Evolutionary conservation across 306 rosid genomes (phyloP), one percentile per base, ranked within the genome.

Genomic region (Notholithocarpus densiflorus): DNA sequence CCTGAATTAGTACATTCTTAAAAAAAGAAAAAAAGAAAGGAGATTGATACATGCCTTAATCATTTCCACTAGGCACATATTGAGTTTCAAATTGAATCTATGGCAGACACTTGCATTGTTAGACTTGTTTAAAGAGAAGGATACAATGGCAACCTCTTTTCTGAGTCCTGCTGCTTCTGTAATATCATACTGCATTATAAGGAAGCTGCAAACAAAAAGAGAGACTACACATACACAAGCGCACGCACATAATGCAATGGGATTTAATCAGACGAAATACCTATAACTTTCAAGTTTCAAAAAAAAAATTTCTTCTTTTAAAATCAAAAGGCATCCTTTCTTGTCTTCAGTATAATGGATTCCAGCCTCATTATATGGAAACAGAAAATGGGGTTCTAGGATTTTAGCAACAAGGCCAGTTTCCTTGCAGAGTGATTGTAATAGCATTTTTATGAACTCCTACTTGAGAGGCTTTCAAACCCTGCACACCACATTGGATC

Each of bases 381-480:
- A 43, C 34, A 21, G 59, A 23, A 51, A 18, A 43, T 40, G 2
- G 6, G 32, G n/a, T 56, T 5, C 48, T 19, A 43, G 15, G 48
- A 5, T 54, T 32, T 34, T 55, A 73, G 14, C 68, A 56, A 19
- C 51, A 56, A 34, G 18, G n/a, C 55, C 52, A 40, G 19, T 57
- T n/a, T 26, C 71, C 57, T 10, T 43, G 40, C 23, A 45, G 23
- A 43, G 32, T 0, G 43, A 21, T 57, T 21, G n/a, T n/a, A 5
- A 6, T 45, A 60, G 21, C 54, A 6, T 34, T 34, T 34, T 34
- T 34, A 34, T 34, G 40, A 34, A 34, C 40, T 78, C 80, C 85
- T 89, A 89, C 82, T 85, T 87, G 68, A 89, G 89, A 76, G 92
- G 87, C 86, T 89, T 87, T 87, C 92, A 87, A 81, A 76, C 90